phyloP scores from a whole-genome alignment of 345 rosid species.

The Syzygium aqueum region DNA sequence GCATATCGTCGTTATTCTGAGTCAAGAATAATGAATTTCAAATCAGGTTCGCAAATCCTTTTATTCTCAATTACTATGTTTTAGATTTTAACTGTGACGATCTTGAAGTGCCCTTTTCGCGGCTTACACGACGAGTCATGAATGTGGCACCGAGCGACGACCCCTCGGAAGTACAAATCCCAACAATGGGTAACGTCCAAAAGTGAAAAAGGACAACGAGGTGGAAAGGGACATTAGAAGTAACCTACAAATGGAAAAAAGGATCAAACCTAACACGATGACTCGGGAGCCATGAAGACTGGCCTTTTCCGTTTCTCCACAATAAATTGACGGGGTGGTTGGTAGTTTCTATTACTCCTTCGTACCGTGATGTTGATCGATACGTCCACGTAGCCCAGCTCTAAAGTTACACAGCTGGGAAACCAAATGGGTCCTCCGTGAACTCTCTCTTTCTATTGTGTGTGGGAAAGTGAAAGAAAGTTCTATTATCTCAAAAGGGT shows the following conservation, averaged over 20 bases:
- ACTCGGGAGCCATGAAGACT: background rate
- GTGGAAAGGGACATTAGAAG: background rate
- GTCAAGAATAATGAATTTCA: too few relatives aligned
- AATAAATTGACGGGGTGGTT: background rate
- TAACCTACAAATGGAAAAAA: background rate
- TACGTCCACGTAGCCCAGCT: background rate
- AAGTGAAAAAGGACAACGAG: background rate
- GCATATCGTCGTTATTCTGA: too few relatives aligned
- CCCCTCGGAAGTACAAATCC: background rate
- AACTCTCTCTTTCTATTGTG: background rate
- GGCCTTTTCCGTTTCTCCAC: background rate
- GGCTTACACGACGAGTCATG: too few relatives aligned
- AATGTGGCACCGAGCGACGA: background rate
- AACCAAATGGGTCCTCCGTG: background rate
- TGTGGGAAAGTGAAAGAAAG: background rate
- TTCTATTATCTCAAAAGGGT: background rate
- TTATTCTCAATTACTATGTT: too few relatives aligned
- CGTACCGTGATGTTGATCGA: background rate
- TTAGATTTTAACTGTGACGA: too few relatives aligned
- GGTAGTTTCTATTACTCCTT: background rate
- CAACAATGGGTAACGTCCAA: background rate
- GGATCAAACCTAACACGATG: background rate
- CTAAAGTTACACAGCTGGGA: background rate
- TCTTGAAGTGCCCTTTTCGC: too few relatives aligned
- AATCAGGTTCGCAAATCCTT: too few relatives aligned